phyloP scores from a whole-genome alignment of 352 stramenopile genomes.

The Globisporangium radiosum region DNA sequence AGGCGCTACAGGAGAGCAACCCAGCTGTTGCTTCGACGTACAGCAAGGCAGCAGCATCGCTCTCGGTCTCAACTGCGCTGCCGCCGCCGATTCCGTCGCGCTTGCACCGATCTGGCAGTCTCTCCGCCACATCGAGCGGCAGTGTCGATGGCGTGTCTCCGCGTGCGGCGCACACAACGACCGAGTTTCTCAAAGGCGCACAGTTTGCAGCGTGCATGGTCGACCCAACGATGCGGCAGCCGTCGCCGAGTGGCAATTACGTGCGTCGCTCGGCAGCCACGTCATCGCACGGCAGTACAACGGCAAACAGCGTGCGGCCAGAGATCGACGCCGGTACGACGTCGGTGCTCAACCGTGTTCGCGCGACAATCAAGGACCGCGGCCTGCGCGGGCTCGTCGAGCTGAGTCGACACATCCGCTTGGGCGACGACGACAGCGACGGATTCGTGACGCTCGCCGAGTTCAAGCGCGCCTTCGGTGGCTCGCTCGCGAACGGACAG shows the following conservation, averaged over 20 bases:
- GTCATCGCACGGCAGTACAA: conserved; percentile 1
- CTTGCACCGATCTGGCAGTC: conserved; percentile 12
- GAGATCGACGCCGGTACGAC: conserved; percentile 43
- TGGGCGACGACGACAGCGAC: conserved; percentile 66
- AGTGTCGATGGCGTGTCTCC: conserved; percentile 25
- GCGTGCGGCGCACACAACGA: conserved; percentile 36
- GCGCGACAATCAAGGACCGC: conserved; percentile 33
- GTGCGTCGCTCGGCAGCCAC: not conserved
- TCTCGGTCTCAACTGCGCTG: conserved; percentile 24
- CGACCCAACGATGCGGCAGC: conserved; percentile 32
- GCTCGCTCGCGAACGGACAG: conserved; percentile 29
- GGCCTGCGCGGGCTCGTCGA: conserved; percentile 59
- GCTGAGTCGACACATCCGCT: conserved; percentile 57
- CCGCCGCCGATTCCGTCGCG: conserved; percentile 16
- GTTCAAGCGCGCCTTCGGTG: conserved; percentile 60
- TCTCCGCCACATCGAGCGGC: not conserved
- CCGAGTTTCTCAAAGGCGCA: conserved; percentile 60
- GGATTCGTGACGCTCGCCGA: conserved; percentile 58
- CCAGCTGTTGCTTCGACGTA: conserved; percentile 20
- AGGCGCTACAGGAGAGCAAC: conserved; percentile 42
- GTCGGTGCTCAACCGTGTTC: conserved; percentile 48
- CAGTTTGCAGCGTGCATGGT: conserved; percentile 61
- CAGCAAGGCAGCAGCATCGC: conserved; percentile 3
- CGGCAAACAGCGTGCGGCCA: conserved; percentile 5
- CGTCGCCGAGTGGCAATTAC: conserved; percentile 12